Evolutionary conservation across 108 stramenopile genomes (phyloP), one percentile per base, ranked within the genome.

Genomic region (Nitzschia inconspicua): DNA sequence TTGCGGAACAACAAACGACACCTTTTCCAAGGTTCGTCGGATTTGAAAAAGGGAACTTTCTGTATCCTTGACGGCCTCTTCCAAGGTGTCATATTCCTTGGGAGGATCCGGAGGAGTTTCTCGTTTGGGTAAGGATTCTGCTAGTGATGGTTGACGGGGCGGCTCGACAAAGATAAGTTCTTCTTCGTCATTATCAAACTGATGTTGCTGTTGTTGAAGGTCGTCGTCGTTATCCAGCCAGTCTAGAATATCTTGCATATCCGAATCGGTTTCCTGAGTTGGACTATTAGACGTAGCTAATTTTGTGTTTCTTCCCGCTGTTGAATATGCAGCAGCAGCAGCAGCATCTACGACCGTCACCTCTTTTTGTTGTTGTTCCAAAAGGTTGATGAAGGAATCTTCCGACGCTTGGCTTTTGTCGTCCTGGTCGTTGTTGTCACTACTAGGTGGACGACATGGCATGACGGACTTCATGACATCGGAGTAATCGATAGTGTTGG

Each of bases 201-300:
- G 40, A 7, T 58, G 41, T 25, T 19, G 39, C 3, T 53, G 40
- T 14, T 36, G 41, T 60, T 51, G 37, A 10, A 44, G 49, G n/a
- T 64, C 51, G 39, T 84, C 76, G 47, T 78, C 80, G 32, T 87
- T 76, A 47, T 87, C 85, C 48, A 91, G 47, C 89, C 89, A 91
- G 28, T 87, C 79, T 24, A 91, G 54, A 58, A 91, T 78, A 44
- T 91, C 85, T 47, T 84, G 76, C 29, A 84, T 83, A 22, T 79
- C 84, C 25, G 63, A 53, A 56, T 83, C 88, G 23, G 29, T 48
- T 8, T 49, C 30, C 32, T 18, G 53, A 18, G 11, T 11, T n/a
- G n/a, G n/a, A 39, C n/a, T 39, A 1, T 39, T 39, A 62, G 8
- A 35, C 47, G 27, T 18, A 31, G 4, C 29, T 44, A 6, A 37